Percentiles rank a stretch among this genome's conserved stretches.
These are phyloP conservation scores for Acacia confusa DNA, from an alignment of 306 rosid species.

Conservation along the genomic window DNA sequence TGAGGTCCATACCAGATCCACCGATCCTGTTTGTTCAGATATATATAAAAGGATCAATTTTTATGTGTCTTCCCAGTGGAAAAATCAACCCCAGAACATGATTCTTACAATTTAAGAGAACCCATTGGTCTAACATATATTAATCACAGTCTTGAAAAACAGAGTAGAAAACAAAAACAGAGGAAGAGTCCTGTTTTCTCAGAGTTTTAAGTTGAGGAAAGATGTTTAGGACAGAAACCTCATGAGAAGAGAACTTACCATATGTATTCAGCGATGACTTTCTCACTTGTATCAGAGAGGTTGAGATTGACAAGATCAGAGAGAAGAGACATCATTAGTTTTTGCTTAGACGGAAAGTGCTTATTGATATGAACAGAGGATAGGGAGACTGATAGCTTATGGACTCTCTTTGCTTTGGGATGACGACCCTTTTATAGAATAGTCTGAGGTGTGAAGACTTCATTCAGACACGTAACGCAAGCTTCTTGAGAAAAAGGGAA, in stretches of 20 bases:
- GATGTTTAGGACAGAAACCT: not conserved
- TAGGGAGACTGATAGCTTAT: not conserved
- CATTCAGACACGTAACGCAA: not conserved
- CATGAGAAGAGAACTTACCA: slow-evolving; percentile 46
- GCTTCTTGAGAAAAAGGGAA: not conserved
- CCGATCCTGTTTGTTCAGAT: slow-evolving; percentile 52
- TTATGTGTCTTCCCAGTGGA: not conserved
- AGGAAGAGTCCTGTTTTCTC: slow-evolving; percentile 32
- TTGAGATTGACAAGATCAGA: slow-evolving; percentile 59
- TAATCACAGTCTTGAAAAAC: not conserved
- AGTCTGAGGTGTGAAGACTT: not conserved
- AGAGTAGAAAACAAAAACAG: not conserved
- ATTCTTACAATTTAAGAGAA: not conserved
- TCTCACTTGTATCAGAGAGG: slow-evolving; percentile 46
- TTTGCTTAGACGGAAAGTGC: not conserved
- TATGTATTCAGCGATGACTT: slow-evolving; percentile 67
- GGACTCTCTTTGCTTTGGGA: not conserved
- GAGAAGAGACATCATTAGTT: slow-evolving; percentile 37
- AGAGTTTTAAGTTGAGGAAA: not conserved
- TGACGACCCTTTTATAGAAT: not conserved
- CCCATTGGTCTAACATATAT: not conserved
- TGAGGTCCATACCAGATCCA: slow-evolving; percentile 70
- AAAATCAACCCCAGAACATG: slow-evolving; percentile 19
- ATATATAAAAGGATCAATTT: not conserved
- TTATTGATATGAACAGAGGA: not conserved